Conservation (phyloP, 2,329 filamentous ascomycete genomes). For the Apiospora pterosperma region DNA sequence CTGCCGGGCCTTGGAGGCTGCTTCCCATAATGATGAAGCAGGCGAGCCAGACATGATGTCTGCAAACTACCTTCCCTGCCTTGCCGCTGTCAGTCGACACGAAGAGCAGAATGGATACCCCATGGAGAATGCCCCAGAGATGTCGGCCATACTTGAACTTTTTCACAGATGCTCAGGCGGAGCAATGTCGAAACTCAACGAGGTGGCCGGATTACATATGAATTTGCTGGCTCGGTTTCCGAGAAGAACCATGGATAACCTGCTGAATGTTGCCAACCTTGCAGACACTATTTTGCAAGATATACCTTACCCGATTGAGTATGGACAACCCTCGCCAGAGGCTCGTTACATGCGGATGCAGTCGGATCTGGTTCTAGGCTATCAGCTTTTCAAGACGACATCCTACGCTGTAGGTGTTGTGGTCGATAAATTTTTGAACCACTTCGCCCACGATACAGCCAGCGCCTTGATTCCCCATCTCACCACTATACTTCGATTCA, state of each 20-base stretch:
- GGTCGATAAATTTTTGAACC: slow-evolving; percentile 55
- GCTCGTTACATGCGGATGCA: slow-evolving; percentile 20
- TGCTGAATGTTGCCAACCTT: slow-evolving; percentile 32
- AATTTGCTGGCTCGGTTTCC: slow-evolving; percentile 41
- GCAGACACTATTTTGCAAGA: slow-evolving; percentile 20
- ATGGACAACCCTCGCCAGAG: not conserved
- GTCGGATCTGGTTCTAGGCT: slow-evolving; percentile 34
- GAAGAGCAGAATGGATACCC: slow-evolving; percentile 28
- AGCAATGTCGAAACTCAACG: slow-evolving; percentile 38
- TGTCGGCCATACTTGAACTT: slow-evolving; percentile 37
- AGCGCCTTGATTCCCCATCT: slow-evolving; percentile 36
- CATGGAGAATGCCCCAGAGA: slow-evolving; percentile 27
- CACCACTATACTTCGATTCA: slow-evolving; percentile 39
- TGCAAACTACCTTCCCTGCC: slow-evolving; percentile 41
- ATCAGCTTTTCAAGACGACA: slow-evolving; percentile 40
- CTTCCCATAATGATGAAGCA: slow-evolving; percentile 21
- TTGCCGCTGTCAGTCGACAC: slow-evolving; percentile 35
- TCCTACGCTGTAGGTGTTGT: slow-evolving; percentile 40
- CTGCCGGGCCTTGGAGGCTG: slow-evolving; percentile 28
- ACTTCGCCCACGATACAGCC: slow-evolving; percentile 44
- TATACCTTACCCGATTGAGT: not conserved
- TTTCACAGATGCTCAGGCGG: slow-evolving; percentile 40
- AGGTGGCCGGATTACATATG: slow-evolving; percentile 38
- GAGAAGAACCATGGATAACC: slow-evolving; percentile 39
- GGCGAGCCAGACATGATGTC: slow-evolving; percentile 38